phyloP scores from a whole-genome alignment of 768 basidiomycete genomes.

The Cystofilobasidium macerans region DNA sequence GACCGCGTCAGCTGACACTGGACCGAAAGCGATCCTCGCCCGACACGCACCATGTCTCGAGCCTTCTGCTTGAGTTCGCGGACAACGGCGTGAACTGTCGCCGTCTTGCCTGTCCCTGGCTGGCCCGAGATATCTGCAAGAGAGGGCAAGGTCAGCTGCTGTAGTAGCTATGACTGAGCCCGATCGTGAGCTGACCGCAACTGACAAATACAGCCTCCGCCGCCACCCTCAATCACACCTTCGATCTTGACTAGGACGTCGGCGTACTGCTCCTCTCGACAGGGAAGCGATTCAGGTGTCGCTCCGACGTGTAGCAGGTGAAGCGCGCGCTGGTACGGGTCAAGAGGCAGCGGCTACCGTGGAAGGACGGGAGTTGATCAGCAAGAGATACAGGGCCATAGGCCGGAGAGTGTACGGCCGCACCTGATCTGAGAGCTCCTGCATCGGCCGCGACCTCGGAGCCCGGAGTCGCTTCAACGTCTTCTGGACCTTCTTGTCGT shows the following conservation, averaged over 20 bases:
- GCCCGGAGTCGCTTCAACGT: conserved; percentile 26
- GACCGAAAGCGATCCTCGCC: too few species aligned
- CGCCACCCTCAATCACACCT: conserved; percentile 79
- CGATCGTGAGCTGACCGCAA: conserved; percentile 27
- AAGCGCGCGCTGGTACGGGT: conserved; percentile 80
- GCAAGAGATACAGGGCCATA: conserved; percentile 28
- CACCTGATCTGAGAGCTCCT: conserved; percentile 15
- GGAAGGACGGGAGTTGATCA: not conserved
- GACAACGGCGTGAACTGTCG: conserved; percentile 87
- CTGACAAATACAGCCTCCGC: conserved; percentile 91
- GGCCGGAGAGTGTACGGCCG: conserved; percentile 30
- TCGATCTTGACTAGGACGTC: conserved; percentile 64
- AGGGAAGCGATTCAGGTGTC: conserved; percentile 77
- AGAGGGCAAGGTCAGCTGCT: not conserved
- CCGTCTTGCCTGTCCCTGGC: conserved; percentile 98
- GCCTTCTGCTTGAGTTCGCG: conserved; percentile 84
- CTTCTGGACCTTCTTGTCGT: conserved; percentile 33
- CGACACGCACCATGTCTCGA: conserved; percentile 55
- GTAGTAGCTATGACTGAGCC: conserved; percentile 50
- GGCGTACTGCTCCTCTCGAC: conserved; percentile 73
- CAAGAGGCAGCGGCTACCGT: conserved; percentile 50
- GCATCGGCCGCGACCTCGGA: conserved; percentile 9
- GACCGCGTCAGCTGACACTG: too few species aligned
- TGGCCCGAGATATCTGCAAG: conserved; percentile 84
- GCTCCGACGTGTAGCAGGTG: conserved; percentile 86